phyloP scores from a whole-genome alignment of 2,329 filamentous ascomycete genomes.

The Beauveria sp. region DNA sequence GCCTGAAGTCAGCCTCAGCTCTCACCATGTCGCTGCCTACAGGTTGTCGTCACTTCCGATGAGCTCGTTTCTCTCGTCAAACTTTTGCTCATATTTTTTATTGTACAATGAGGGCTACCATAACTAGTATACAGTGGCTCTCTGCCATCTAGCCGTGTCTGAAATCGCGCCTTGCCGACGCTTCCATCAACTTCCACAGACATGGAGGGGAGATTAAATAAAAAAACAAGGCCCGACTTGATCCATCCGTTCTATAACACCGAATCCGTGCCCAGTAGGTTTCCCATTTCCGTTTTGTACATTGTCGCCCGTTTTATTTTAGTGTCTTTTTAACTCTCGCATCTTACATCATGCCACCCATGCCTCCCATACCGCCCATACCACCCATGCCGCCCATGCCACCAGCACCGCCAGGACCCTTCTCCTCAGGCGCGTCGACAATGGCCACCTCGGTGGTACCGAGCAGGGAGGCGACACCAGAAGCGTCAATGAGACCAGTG shows the following conservation, averaged over 20 bases:
- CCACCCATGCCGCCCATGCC: constrained; percentile 63
- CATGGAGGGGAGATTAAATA: constrained; percentile 12
- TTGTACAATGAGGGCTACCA: constrained; percentile 23
- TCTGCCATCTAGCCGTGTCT: constrained; percentile 5
- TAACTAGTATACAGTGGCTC: constrained; percentile 25
- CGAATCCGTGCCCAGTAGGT: constrained; percentile 11
- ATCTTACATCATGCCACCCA: constrained; percentile 56
- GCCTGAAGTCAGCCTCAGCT: neutral
- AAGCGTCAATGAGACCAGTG: constrained; percentile 89
- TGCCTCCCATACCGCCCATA: constrained; percentile 52
- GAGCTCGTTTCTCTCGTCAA: neutral
- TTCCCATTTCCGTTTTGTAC: constrained; percentile 13
- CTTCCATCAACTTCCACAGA: constrained; percentile 7
- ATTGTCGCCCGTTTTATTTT: constrained; percentile 7
- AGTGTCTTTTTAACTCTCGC: neutral
- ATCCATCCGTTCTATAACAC: constrained; percentile 19
- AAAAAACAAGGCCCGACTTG: constrained; percentile 20
- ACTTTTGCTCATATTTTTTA: constrained; percentile 19
- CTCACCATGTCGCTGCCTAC: neutral
- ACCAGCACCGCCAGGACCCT: constrained; percentile 56
- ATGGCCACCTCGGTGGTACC: constrained; percentile 98
- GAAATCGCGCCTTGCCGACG: neutral
- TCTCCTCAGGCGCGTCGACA: constrained; percentile 91
- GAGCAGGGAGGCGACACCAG: constrained; percentile 90
- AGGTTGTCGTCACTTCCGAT: neutral